Percentiles rank a stretch among this genome's conserved stretches.
These are phyloP conservation scores for Plectosphaerella sp. DNA, from an alignment of 2,329 filamentous ascomycete species.

Conservation along the genomic window DNA sequence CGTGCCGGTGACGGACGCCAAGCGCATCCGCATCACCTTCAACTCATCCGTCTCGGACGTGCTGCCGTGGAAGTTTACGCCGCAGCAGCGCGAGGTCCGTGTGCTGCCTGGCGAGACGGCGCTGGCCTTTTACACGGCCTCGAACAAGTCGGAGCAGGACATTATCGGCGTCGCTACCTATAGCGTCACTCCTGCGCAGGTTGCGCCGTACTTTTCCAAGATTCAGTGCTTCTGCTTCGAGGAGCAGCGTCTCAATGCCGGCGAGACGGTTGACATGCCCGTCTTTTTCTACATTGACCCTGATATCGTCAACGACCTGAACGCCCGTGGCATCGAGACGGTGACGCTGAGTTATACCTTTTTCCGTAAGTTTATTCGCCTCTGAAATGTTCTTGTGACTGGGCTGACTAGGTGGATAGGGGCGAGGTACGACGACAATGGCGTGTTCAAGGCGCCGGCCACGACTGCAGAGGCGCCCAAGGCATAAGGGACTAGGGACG, in stretches of 20 bases:
- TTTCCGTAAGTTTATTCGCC: slow-evolving; percentile 69
- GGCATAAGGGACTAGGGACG: background rate
- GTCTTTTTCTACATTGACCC: slow-evolving; percentile 99
- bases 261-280: slow-evolving; percentile 98
- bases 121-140: slow-evolving; percentile 94
- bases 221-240: slow-evolving; percentile 99
- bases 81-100: slow-evolving; percentile 93
- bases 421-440: slow-evolving; percentile 42
- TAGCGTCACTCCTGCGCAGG: slow-evolving; percentile 91
- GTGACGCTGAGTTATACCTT: slow-evolving; percentile 97
- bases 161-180: slow-evolving; percentile 98
- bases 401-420: slow-evolving; percentile 20
- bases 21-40: slow-evolving; percentile 92
- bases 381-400: background rate
- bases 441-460: slow-evolving; percentile 35
- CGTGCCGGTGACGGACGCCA: slow-evolving; percentile 72
- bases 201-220: slow-evolving; percentile 97
- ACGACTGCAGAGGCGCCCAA: background rate
- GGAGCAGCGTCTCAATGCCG: slow-evolving; percentile 88
- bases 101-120: slow-evolving; percentile 96
- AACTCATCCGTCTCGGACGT: slow-evolving; percentile 93
- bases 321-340: slow-evolving; percentile 91
- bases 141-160: slow-evolving; percentile 83
- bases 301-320: slow-evolving; percentile 85
- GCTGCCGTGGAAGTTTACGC: slow-evolving; percentile 94